Percentiles rank a stretch among this genome's conserved stretches.
Evolutionary conservation across 1,284 basidiomycete genomes (phyloP).

Genomic region (Takashimella tepidaria): DNA sequence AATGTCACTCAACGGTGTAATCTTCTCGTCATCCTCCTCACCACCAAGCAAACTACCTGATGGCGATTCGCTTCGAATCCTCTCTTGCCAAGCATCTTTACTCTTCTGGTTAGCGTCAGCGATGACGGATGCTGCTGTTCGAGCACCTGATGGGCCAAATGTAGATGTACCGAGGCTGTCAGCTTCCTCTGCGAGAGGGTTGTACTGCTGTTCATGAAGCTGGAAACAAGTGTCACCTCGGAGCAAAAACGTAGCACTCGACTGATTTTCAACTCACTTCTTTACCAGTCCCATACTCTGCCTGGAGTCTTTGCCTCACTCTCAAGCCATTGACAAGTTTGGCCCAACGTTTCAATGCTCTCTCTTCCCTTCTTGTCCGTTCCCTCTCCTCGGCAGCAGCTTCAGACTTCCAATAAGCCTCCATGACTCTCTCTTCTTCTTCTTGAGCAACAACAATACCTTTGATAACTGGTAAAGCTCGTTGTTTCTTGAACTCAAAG

Average conservation of each 20-base stretch:
- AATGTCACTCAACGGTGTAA: neutral
- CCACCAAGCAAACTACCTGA: neutral
- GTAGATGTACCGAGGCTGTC: slow-evolving; percentile 1
- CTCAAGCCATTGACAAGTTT: slow-evolving; percentile 81
- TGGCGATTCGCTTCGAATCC: slow-evolving; percentile 6
- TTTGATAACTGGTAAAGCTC: slow-evolving; percentile 76
- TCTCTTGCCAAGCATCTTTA: slow-evolving; percentile 13
- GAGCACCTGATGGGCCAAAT: neutral
- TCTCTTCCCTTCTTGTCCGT: slow-evolving; percentile 67
- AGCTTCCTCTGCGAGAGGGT: slow-evolving; percentile 29
- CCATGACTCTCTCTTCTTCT: slow-evolving; percentile 68
- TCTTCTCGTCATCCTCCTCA: slow-evolving; percentile 1
- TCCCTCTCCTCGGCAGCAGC: slow-evolving; percentile 72
- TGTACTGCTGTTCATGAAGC: slow-evolving; percentile 31
- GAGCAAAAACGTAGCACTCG: neutral
- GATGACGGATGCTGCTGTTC: slow-evolving; percentile 27
- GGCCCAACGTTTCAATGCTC: slow-evolving; percentile 81
- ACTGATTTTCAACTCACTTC: slow-evolving; percentile 27
- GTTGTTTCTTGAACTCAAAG: slow-evolving; percentile 88
- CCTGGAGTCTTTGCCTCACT: slow-evolving; percentile 73
- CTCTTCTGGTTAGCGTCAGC: slow-evolving; percentile 23
- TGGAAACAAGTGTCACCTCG: slow-evolving; percentile 6
- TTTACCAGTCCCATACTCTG: slow-evolving; percentile 62
- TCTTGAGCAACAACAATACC: slow-evolving; percentile 84
- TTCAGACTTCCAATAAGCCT: slow-evolving; percentile 82